Base-by-base conservation (phyloP, 768 basidiomycete species). In the Hericium coralloides region DNA sequence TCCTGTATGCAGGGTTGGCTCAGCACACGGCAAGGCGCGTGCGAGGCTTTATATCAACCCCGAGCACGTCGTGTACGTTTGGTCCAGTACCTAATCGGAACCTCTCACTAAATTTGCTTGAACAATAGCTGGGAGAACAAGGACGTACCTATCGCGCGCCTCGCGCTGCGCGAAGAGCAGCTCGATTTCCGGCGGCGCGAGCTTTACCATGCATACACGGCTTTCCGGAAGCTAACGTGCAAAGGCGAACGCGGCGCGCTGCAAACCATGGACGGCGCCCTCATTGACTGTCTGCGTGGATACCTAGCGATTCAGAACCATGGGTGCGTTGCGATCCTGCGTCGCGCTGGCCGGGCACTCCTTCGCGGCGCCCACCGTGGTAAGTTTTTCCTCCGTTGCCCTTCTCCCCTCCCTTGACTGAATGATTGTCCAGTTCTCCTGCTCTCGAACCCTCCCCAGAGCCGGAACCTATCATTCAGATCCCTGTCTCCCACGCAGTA, bases 131-230 rank as follows among this genome's bases (percentile, higher is more conserved):
- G 60, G 18, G 58, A 66, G 8, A 39, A 69, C 22, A 59, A 59
- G 10, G 69, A 76, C 17, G 15, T 36, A 10, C 22, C 43, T n/a
- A 37, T 53, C 18, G 37, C 56, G 17, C 48, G 54, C 14, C 61
- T 62, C 18, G 73, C 79, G 3, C 77, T 92, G 55, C 79, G 92
- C 56, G 71, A 72, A 0, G 77, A 88, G 52, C 92, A 95, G 60
- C 79, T 93, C 7, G 74, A 73, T 12, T 80, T 91, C 52, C 80
- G 93, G 10, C 76, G 76, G 55, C 72, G 76, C 55, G 92, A 95
- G 69, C 73, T 92, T 20, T 81, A 87, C 68, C 75, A 77, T 31
- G 75, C 80, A 9, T 85, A 84, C 60, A 66, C 69, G n/a, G 73
- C 81, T 1, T 84, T 94, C 62, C 68, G 67, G 43, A 67, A 72